phyloP scores from a whole-genome alignment of 176 grass and related monocot genomes.

The Oryza nivara region DNA sequence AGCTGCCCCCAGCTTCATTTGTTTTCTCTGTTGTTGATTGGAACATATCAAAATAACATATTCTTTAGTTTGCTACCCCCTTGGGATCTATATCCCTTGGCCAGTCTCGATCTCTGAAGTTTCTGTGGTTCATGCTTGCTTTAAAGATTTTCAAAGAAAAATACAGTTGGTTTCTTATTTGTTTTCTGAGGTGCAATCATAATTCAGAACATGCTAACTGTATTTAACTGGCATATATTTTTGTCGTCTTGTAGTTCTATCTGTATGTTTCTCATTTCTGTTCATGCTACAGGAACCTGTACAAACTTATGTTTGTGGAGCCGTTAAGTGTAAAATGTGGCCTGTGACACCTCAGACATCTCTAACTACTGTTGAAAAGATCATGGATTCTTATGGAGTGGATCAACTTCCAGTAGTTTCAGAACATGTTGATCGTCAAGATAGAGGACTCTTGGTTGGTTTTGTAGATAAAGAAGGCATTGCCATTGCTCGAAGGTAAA shows the following conservation, averaged over 20 bases:
- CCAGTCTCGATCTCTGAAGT: neutral
- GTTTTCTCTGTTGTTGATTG: neutral
- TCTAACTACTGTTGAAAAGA: conserved; percentile 61
- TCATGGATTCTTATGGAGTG: conserved; percentile 66
- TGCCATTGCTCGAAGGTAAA: conserved; percentile 65
- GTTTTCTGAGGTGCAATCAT: neutral
- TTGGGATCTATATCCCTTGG: neutral
- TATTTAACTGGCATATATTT: neutral
- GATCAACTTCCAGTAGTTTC: conserved; percentile 79
- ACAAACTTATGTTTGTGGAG: conserved; percentile 60
- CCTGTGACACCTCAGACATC: conserved; percentile 60
- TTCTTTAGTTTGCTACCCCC: neutral
- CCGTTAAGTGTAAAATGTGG: conserved; percentile 52
- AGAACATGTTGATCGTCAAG: conserved; percentile 30
- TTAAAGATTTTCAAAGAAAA: neutral
- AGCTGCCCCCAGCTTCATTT: neutral
- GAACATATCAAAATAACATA: neutral
- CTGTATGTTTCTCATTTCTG: conserved; percentile 15
- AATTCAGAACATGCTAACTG: conserved; percentile 15
- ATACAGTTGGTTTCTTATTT: conserved; percentile 29
- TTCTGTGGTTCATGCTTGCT: conserved; percentile 6
- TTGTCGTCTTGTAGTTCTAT: conserved; percentile 2
- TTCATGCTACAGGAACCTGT: conserved; percentile 41
- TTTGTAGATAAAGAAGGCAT: conserved; percentile 80
- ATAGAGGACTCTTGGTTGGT: conserved; percentile 50